Conservation (phyloP, 306 rosid genomes). For the Inga leiocalycina region DNA sequence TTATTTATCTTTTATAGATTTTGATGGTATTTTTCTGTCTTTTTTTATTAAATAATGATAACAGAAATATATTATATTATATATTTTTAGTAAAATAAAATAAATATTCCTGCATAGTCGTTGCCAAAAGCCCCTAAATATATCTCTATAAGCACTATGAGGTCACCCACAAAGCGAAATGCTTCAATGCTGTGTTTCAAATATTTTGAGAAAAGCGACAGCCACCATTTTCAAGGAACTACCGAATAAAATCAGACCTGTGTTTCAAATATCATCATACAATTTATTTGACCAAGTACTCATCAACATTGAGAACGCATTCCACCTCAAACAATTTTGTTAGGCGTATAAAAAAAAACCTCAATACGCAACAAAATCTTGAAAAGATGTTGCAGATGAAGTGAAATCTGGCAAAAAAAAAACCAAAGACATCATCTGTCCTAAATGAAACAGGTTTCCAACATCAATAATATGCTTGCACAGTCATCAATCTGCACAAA, state of each 20-base stretch:
- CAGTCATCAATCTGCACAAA: conserved; percentile 43
- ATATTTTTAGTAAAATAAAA: too few relatives aligned
- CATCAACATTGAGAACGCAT: conserved; percentile 14
- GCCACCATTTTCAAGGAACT: not conserved
- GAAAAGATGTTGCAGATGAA: conserved; percentile 19
- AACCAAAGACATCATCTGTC: conserved; percentile 34
- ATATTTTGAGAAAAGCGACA: too few relatives aligned
- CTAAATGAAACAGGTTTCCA: conserved; percentile 22
- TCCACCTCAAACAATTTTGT: not conserved
- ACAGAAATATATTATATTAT: too few relatives aligned
- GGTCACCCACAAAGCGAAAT: not conserved
- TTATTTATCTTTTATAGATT: too few relatives aligned
- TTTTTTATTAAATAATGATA: too few relatives aligned
- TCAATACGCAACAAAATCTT: conserved; percentile 6
- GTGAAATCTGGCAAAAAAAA: conserved; percentile 11
- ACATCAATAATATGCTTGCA: conserved; percentile 30
- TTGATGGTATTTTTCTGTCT: too few relatives aligned
- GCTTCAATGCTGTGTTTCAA: not conserved
- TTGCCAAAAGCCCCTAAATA: too few relatives aligned
- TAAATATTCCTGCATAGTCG: too few relatives aligned
- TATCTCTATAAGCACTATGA: too few relatives aligned
- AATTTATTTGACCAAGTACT: conserved; percentile 17
- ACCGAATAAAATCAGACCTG: not conserved
- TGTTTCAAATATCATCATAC: conserved; percentile 7
- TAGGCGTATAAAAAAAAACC: not conserved